Evolutionary conservation across 2,329 filamentous ascomycete genomes (phyloP), one percentile per base, ranked within the genome.

Genomic region (Myriosclerotinia scirpicola): DNA sequence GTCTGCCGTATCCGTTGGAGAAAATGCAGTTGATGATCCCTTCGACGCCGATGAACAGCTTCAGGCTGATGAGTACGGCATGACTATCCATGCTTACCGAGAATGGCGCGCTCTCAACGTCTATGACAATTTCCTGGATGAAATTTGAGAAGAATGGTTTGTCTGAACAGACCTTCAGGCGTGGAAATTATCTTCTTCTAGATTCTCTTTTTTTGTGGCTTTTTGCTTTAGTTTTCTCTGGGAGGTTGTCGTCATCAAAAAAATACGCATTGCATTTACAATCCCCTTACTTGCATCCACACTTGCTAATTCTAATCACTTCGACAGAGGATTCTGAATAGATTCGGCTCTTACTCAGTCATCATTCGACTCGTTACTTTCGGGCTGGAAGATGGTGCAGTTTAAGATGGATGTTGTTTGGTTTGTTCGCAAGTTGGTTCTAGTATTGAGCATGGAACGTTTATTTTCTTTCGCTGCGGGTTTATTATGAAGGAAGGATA

Each of bases 281-380:
- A 2, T 48, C 5, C 26, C 5, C 14, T 22, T 20, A 12, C 8
- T 8, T 20, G 8, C 20, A 50, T 6, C n/a, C n/a, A 26, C n/a
- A 36, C 14, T 38, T 50, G 58, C 58, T 60, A 60, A 60, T 50
- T 26, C 2, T 11, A 17, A 38, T 12, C 7, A 60, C 34, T 38
- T 50, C 44, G 44, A 26, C 44, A 60, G 58, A 60, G 44, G 58
- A 60, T 26, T 60, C 20, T 9, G 44, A 50, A 8, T 50, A 26
- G 50, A 38, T 12, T 1, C 14, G 9, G 38, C 44, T 36, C 17
- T 38, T 50, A 38, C n/a, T 9, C 20, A 4, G 3, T 50, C 5
- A 1, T 14, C 4, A 5, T 26, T 20, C 20, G 1, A 60, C n/a
- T 38, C 44, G 30, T 5, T 38, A 38, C 3, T 36, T 5, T 60